Base-by-base conservation (phyloP, 208 protist genomes). In the Trypanosoma brucei region DNA sequence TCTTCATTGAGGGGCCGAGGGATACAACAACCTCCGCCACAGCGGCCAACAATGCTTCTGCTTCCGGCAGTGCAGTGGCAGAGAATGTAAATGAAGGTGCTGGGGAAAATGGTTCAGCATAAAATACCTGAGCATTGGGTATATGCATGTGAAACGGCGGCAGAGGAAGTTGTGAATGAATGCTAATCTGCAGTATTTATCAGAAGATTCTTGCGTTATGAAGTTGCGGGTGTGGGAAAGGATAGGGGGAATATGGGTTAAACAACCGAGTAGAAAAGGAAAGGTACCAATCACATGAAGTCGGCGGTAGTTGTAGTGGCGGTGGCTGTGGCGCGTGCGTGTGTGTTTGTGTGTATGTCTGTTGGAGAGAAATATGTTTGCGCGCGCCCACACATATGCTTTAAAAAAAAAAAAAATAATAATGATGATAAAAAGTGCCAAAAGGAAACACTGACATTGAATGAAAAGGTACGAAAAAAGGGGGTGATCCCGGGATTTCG, bases 1-100 rank as follows among this genome's bases (percentile, higher is more conserved):
- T 95, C 57, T 95, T 95, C 63, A 63, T 95, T 56, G 81, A 90
- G 44, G 86, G 72, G 31, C 81, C 85, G 1, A 82, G 83, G 55
- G 56, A 67, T 54, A 62, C 49, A 34, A 33, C 35, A 59, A 37
- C 42, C 22, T 5, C 50, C 50, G 30, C 9, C 44, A 14, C 44
- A n/a, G 9, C 44, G 9, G 14, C 22, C 50, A 34, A 54, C 22
- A n/a, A 7, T n/a, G 31, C 11, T 6, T 34, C 50, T 54, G 50
- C 9, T 11, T 46, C 42, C 42, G 11, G 8, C 42, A 46, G 11
- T 11, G 11, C 42, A 6, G 8, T 14, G 42, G 42, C 42, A 6
- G 42, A 46, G 6, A 46, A 46, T 46, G 42, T 14, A 46, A 11
- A 14, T 46, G 42, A 46, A 46, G 42, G 42, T 46, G 42, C 8